These are phyloP conservation scores for Solanum hybrid DNA, from an alignment of 305 asterid genomes.

Conservation along the genomic window DNA sequence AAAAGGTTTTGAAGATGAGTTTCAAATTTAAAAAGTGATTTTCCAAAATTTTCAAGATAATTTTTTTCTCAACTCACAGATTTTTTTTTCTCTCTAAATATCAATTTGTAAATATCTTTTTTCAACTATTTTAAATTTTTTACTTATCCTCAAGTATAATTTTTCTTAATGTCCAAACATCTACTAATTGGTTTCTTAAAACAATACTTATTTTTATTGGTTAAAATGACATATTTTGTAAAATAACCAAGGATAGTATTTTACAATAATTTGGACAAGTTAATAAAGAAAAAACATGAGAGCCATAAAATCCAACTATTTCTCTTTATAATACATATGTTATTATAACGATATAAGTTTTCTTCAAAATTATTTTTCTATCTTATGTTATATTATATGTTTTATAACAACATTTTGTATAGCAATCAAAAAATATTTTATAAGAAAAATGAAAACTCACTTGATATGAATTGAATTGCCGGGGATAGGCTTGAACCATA, in stretches of 20 bases:
- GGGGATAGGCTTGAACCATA: slow-evolving; percentile 25
- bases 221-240: not conserved
- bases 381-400: not conserved
- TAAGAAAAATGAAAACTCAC: slow-evolving; percentile 16
- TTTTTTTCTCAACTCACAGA: not conserved
- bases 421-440: not conserved
- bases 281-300: not conserved
- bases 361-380: not conserved
- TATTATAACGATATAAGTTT: not conserved
- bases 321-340: not conserved
- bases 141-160: not conserved
- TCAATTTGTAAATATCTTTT: not conserved
- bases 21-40: not conserved
- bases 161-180: not conserved
- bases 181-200: not conserved
- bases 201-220: not conserved
- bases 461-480: slow-evolving; percentile 34
- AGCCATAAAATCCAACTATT: not conserved
- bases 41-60: not conserved
- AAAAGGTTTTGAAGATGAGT: not conserved
- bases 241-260: not conserved
- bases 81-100: not conserved
- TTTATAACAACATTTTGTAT: not conserved
- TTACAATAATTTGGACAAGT: not conserved
- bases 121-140: not conserved